Evolutionary conservation across 495 filamentous ascomycete genomes (phyloP), one percentile per base, ranked within the genome.

Genomic region (Lasiosphaeria hispida): DNA sequence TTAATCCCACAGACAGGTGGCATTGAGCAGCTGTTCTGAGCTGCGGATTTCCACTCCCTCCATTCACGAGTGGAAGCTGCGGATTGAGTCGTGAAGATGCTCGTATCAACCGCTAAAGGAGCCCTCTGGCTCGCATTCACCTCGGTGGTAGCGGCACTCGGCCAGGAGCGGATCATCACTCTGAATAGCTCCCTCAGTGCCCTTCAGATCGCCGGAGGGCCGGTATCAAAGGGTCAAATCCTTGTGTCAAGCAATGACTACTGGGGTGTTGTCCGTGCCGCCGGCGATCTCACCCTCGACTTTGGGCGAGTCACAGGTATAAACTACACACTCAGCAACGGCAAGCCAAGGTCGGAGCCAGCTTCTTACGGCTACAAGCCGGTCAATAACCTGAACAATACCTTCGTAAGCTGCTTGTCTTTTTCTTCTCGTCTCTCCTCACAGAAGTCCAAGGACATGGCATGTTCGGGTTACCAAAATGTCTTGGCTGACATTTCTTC

Each of bases 301-400:
- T 89, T 92, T 71, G 83, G 85, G 10, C 79, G 81, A 13, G 86
- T 88, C 3, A 88, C 85, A 9, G 84, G 85, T 17, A 75, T 72
- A 37, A 83, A 85, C 63, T 78, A 86, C 56, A 80, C 78, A 13
- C 65, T 85, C 38, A 77, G 76, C 56, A 78, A 76, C 33, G 78
- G 79, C 58, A 69, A 76, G 42, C 72, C 63, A 23, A 62, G 62
- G 36, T 64, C 75, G 14, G n/a, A 42, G 14, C 63, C 73, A 9
- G 72, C 71, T 7, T 30, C 40, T 13, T 82, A 82, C 38, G 63
- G 57, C 19, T 82, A 79, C 56, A 63, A 58, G 5, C 76, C 77
- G 2, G 71, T 72, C 18, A 72, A 77, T 15, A 76, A 70, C 43
- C 66, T 64, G 59, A 75, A 80, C 43, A 80, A 79, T 60, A 78